Conservation (phyloP, 2,329 filamentous ascomycete species). For the Aspergillus aculeatinus region DNA sequence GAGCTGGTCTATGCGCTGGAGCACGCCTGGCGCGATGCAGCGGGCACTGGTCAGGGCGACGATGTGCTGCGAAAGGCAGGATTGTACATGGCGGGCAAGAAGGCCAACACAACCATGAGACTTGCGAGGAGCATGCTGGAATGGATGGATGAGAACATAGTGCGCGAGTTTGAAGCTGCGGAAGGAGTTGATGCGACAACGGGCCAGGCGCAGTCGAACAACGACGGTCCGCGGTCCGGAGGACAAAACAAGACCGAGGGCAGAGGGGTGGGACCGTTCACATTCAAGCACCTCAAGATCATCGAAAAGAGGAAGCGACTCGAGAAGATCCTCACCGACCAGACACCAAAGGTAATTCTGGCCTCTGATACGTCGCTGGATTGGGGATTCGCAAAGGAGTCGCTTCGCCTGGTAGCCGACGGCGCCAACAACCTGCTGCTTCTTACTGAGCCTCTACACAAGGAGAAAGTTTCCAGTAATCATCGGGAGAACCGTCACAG, state of each 20-base stretch:
- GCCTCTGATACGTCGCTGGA: conserved; percentile 87
- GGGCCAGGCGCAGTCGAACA: conserved; percentile 39
- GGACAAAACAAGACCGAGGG: conserved; percentile 39
- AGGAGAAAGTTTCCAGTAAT: conserved; percentile 23
- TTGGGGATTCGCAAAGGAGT: conserved; percentile 89
- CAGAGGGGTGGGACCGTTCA: conserved; percentile 70
- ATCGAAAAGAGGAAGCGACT: conserved; percentile 81
- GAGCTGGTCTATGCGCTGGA: conserved; percentile 91
- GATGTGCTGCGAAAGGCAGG: conserved; percentile 52
- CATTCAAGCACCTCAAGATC: conserved; percentile 81
- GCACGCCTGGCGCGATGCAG: conserved; percentile 78
- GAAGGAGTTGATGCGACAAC: conserved; percentile 41
- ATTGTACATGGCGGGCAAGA: conserved; percentile 82
- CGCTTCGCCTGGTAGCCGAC: conserved; percentile 70
- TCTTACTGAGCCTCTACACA: conserved; percentile 67
- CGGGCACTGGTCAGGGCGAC: conserved; percentile 50
- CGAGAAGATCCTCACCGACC: conserved; percentile 61
- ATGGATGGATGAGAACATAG: conserved; percentile 97
- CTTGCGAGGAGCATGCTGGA: conserved; percentile 95
- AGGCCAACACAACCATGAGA: conserved; percentile 82
- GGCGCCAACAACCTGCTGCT: conserved; percentile 82
- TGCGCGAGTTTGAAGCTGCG: conserved; percentile 80
- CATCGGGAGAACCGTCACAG: conserved; percentile 34
- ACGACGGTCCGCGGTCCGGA: conserved; percentile 42
- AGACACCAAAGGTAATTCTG: conserved; percentile 70